Percentiles rank a stretch among this genome's conserved stretches.
phyloP scores from a whole-genome alignment of 805 yeast species.

The Suhomyces canberraensis region DNA sequence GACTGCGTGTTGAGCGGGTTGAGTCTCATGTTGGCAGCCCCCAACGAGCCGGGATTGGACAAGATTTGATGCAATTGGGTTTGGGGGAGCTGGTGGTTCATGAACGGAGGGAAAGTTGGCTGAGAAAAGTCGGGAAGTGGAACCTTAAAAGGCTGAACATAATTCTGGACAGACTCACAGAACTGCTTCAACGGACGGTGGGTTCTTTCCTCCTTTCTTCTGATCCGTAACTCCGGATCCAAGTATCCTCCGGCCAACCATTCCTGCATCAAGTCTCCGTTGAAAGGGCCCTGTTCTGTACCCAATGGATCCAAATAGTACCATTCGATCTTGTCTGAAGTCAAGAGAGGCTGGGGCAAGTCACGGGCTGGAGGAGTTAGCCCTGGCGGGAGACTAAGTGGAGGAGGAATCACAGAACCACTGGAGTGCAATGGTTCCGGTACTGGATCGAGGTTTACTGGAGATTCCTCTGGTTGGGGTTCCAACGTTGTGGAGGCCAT shows the following conservation, averaged over 20 bases:
- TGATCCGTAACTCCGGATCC: constrained; percentile 49
- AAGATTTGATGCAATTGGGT: constrained; percentile 28
- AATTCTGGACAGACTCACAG: constrained; percentile 46
- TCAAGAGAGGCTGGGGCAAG: constrained; percentile 13
- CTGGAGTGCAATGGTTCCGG: background rate
- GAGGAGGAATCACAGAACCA: background rate
- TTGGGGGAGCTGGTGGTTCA: constrained; percentile 9
- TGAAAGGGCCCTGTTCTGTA: constrained; percentile 78
- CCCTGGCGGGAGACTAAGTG: constrained; percentile 8
- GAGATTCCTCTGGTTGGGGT: background rate
- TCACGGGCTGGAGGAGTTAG: constrained; percentile 4
- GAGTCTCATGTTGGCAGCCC: constrained; percentile 26
- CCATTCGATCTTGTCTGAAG: constrained; percentile 57
- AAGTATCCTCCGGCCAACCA: constrained; percentile 70
- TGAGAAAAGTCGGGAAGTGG: constrained; percentile 44
- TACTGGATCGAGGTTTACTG: background rate
- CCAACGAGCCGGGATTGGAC: constrained; percentile 22
- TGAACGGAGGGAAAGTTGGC: constrained; percentile 2
- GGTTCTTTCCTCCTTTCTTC: constrained; percentile 53
- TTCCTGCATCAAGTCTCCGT: constrained; percentile 68
- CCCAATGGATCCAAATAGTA: constrained; percentile 68
- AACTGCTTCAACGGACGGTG: constrained; percentile 55
- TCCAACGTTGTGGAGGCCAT: background rate
- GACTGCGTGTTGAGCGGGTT: constrained; percentile 14
- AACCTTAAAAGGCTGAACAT: constrained; percentile 56